Conservation (phyloP, 2,329 filamentous ascomycete species). For the Phialophora expanda region DNA sequence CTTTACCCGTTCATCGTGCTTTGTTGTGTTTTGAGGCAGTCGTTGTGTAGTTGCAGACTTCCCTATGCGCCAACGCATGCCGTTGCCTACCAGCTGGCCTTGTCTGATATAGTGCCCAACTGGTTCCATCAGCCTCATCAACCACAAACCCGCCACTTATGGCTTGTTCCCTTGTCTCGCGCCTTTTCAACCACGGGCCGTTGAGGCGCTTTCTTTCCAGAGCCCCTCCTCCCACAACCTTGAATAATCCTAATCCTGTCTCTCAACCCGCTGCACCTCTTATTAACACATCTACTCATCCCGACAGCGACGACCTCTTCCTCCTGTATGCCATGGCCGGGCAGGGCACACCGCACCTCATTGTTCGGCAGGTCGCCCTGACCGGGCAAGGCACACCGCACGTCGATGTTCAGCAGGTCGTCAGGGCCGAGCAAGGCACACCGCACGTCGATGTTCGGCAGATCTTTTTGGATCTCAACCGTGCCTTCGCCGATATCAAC, state of each 20-base stretch:
- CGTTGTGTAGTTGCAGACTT: not conserved
- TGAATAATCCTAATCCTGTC: not conserved
- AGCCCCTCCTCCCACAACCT: conserved; percentile 3
- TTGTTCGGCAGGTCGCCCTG: conserved; percentile 1
- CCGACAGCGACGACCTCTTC: conserved; percentile 11
- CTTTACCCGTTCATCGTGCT: not conserved
- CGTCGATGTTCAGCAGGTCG: conserved; percentile 4
- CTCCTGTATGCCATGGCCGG: conserved; percentile 23
- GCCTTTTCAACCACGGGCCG: conserved; percentile 18
- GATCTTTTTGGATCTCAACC: conserved; percentile 9
- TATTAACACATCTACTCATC: not conserved
- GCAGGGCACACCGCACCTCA: conserved; percentile 13
- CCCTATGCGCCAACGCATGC: not conserved
- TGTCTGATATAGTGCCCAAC: conserved; percentile 8
- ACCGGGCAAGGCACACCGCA: conserved; percentile 13
- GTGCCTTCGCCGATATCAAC: conserved; percentile 11
- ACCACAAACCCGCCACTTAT: not conserved
- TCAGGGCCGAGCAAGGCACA: too few species aligned
- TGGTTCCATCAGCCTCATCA: not conserved
- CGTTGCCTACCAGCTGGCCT: conserved; percentile 13
- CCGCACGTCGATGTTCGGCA: conserved; percentile 3
- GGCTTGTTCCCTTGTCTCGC: conserved; percentile 15
- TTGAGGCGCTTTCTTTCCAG: conserved; percentile 4
- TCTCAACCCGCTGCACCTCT: not conserved
- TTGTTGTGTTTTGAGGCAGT: not conserved